These are phyloP conservation scores for Evernia prunastri DNA, from an alignment of 495 filamentous ascomycete genomes.

Conservation along the genomic window DNA sequence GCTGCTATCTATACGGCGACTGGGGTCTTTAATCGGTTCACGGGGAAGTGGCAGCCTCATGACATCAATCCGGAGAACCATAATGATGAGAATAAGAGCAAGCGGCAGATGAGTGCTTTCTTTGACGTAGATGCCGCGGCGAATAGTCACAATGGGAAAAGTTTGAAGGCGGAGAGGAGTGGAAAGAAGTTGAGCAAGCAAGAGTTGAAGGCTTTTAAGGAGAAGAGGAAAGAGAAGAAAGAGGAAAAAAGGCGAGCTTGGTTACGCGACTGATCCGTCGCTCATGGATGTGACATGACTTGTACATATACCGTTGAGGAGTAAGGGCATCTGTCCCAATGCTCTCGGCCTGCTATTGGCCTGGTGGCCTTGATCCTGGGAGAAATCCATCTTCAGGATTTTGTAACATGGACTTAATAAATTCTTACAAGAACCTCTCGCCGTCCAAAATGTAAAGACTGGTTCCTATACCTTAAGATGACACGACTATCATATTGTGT, in stretches of 20 bases:
- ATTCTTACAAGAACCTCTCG: neutral
- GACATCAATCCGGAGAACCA: constrained; percentile 62
- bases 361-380: neutral
- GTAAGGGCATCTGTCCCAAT: constrained; percentile 7
- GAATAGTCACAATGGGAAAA: constrained; percentile 85
- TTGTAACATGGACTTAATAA: neutral
- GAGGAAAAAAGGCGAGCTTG: constrained; percentile 92
- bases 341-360: neutral
- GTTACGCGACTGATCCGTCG: constrained; percentile 66
- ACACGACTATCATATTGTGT: too few species aligned
- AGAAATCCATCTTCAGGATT: neutral
- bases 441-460: neutral
- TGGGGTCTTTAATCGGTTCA: constrained; percentile 86
- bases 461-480: neutral
- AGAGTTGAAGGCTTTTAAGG: constrained; percentile 70
- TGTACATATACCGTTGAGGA: constrained; percentile 9
- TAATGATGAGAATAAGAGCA: constrained; percentile 84
- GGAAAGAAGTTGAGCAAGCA: constrained; percentile 82
- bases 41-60: constrained; percentile 71
- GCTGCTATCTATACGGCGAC: constrained; percentile 53
- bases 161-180: constrained; percentile 81
- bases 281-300: neutral
- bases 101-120: constrained; percentile 85
- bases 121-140: constrained; percentile 98
- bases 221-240: constrained; percentile 77